These are phyloP conservation scores for Diaporthe longicolla DNA, from an alignment of 2,329 filamentous ascomycete species.

Conservation along the genomic window DNA sequence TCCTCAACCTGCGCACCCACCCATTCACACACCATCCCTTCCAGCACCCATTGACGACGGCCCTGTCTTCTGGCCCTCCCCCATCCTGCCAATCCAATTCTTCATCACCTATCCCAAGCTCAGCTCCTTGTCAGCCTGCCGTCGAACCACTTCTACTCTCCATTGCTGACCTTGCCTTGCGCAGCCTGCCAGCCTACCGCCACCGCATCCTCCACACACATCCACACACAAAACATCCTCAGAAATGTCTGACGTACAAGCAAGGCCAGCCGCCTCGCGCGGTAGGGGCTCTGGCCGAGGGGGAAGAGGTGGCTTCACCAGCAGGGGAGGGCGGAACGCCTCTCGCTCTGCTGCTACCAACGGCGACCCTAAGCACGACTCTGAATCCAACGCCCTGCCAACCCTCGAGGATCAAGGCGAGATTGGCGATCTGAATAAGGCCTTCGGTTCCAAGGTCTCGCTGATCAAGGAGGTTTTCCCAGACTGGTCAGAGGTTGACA, in stretches of 20 bases:
- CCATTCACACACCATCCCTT: constrained; percentile 25
- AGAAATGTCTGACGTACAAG: constrained; percentile 94
- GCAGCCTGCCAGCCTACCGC: constrained; percentile 26
- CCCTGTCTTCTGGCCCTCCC: constrained; percentile 12
- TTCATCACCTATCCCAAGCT: constrained; percentile 18
- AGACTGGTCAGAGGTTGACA: constrained; percentile 95
- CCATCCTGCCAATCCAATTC: constrained; percentile 30
- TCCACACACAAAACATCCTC: constrained; percentile 54
- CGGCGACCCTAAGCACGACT: constrained; percentile 76
- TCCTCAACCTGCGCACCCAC: constrained; percentile 21
- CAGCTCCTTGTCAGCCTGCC: constrained; percentile 26
- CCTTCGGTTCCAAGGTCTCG: constrained; percentile 83
- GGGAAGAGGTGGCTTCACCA: constrained; percentile 41
- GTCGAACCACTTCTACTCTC: constrained; percentile 13
- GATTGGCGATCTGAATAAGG: constrained; percentile 91
- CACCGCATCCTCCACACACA: constrained; percentile 15
- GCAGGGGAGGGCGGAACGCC: constrained; percentile 82
- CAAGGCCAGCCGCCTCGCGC: constrained; percentile 85
- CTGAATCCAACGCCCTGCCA: constrained; percentile 68
- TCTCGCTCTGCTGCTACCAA: constrained; percentile 75
- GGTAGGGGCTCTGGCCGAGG: constrained; percentile 77
- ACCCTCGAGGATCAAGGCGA: constrained; percentile 87
- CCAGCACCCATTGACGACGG: constrained; percentile 33
- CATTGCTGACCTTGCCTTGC: constrained; percentile 31
- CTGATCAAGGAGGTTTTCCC: constrained; percentile 94